Conservation (phyloP, 495 filamentous ascomycete genomes). For the Neurospora tetrasperma region DNA sequence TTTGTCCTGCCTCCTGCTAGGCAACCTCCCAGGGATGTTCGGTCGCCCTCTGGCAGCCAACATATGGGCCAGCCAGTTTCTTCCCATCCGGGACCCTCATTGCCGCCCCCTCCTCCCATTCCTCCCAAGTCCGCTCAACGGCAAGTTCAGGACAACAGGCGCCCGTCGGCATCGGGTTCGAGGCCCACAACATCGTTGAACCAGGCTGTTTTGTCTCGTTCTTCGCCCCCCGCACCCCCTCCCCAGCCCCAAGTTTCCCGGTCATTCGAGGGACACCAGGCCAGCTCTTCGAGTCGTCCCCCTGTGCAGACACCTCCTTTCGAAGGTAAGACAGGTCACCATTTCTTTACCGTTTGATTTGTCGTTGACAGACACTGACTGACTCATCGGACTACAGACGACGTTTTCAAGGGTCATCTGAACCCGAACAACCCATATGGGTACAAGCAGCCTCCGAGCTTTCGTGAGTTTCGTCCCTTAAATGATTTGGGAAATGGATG, state of each 20-base stretch:
- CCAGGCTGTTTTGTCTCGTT: background rate
- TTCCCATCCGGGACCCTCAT: background rate
- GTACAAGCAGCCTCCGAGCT: constrained; percentile 11
- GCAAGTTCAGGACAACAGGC: background rate
- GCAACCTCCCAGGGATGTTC: background rate
- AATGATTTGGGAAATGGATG: background rate
- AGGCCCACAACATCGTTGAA: background rate
- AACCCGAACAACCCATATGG: constrained; percentile 12
- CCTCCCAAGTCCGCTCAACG: background rate
- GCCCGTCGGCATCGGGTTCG: background rate
- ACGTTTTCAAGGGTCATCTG: constrained; percentile 2
- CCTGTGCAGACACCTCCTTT: background rate
- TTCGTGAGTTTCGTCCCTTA: constrained; percentile 9
- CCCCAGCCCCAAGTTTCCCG: background rate
- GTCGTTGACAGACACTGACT: background rate
- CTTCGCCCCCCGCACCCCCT: background rate
- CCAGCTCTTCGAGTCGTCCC: background rate
- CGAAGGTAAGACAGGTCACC: background rate
- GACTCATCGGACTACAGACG: background rate
- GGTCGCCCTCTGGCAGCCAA: background rate
- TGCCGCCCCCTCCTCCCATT: background rate
- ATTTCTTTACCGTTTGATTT: background rate
- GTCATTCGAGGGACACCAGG: background rate
- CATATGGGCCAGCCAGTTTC: background rate
- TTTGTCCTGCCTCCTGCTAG: background rate